Base-by-base conservation (phyloP, 176 grass and related monocot genomes). In the Secale cereale region DNA sequence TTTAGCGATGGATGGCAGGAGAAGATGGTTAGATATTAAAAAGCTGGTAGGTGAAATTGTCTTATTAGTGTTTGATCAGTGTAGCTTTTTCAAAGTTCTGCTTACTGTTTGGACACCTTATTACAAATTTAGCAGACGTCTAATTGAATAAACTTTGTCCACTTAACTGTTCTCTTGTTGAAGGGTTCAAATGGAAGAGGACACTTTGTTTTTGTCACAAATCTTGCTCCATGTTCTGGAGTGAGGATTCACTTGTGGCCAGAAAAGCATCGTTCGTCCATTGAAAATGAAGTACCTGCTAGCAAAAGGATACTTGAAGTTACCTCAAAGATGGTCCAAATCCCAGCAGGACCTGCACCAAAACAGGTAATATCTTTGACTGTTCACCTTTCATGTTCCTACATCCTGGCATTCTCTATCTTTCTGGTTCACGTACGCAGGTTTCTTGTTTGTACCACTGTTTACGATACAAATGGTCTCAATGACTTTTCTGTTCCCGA, bases 241-340 rank as follows among this genome's bases (percentile, higher is more conserved):
- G 91, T 96, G 67, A 92, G 97, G 71, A 86, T 98, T 94, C 97
- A 98, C 70, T 82, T 98, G 68, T 98, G 97, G 97, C 89, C 89
- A 82, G 89, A 89, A 91, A 98, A 86, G 78, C 67, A 76, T 80
- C 85, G 85, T 87, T 81, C 78, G 27, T 74, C 90, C 31, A 33
- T 5, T 5, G 46, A 77, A 62, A 82, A 82, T 78, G 81, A 86
- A 86, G 7, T 86, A 82, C 90, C 97, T 83, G 81, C 85, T 75
- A 85, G 88, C 79, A 94, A 83, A 90, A 92, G 70, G 81, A 91
- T 95, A 87, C 40, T 95, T 82, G 97, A 98, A 61, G 86, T 98
- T 67, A 98, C 97, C 75, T 89, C 84, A 57, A 98, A 95, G 85
- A 92, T 95, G 97, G 88, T 95, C 16, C 87, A 87, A 57, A 92